These are phyloP conservation scores for Ustilago bromivora DNA, from an alignment of 1,284 basidiomycete genomes.

Conservation along the genomic window DNA sequence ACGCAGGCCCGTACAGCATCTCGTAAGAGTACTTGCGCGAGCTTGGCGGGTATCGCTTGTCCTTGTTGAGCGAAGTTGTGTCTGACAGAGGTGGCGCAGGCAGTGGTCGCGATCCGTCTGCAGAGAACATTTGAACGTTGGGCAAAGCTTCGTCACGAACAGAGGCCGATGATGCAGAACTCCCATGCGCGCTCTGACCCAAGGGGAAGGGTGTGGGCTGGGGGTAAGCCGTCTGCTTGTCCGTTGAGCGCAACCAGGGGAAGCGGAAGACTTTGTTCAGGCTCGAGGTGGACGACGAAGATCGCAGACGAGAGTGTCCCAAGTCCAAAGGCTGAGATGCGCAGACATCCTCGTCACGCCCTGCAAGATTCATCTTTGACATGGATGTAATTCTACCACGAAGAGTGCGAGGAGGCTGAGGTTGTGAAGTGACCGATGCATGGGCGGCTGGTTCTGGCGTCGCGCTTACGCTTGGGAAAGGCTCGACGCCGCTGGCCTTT, in stretches of 20 bases:
- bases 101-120: constrained; percentile 12
- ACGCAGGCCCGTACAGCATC: constrained; percentile 23
- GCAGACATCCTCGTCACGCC: constrained; percentile 2
- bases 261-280: constrained; percentile 47
- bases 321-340: not conserved
- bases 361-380: constrained; percentile 16
- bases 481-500: not conserved
- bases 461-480: constrained; percentile 3
- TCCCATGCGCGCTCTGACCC: constrained; percentile 13
- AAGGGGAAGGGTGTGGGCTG: constrained; percentile 28
- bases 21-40: constrained; percentile 43
- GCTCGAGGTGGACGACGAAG: constrained; percentile 35
- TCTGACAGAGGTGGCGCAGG: constrained; percentile 24
- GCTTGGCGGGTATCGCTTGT: constrained; percentile 39
- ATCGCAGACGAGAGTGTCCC: constrained; percentile 23
- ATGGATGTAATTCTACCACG: constrained; percentile 30
- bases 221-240: constrained; percentile 20
- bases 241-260: constrained; percentile 30
- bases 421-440: not conserved
- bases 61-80: constrained; percentile 14
- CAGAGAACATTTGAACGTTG: constrained; percentile 14
- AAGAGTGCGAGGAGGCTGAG: constrained; percentile 14
- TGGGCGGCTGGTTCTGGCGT: not conserved
- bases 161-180: constrained; percentile 7
- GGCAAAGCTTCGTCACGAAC: constrained; percentile 19